Conservation (phyloP, 2,329 filamentous ascomycete species). For the Microsporum audouinii region DNA sequence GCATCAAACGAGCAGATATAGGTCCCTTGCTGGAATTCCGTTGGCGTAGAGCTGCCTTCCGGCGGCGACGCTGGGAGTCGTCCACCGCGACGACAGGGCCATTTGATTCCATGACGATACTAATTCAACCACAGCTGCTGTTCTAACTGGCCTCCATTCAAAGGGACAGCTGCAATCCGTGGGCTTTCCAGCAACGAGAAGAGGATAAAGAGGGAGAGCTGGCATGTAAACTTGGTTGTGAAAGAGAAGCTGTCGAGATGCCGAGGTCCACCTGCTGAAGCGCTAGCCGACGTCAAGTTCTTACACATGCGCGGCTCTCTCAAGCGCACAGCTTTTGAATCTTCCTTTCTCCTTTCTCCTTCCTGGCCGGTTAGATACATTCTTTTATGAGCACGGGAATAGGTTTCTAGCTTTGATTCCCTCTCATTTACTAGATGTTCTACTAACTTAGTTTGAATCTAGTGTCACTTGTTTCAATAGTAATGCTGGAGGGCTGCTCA, state of each 20-base stretch:
- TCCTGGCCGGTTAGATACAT: no score
- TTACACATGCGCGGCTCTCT: neutral
- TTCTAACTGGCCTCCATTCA: neutral
- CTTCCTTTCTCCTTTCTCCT: no score
- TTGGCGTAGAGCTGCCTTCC: constrained; percentile 7
- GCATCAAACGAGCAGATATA: constrained; percentile 65
- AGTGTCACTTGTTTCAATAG: no score
- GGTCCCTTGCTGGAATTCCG: constrained; percentile 38
- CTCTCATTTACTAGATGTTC: no score
- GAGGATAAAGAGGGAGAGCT: neutral
- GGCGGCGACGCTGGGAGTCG: constrained; percentile 2
- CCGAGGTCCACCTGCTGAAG: neutral
- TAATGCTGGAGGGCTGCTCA: no score
- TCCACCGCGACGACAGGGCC: neutral
- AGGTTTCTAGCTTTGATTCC: no score
- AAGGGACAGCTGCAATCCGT: neutral
- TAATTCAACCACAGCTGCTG: neutral
- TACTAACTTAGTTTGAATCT: no score
- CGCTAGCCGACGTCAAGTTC: neutral
- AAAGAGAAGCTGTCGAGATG: neutral
- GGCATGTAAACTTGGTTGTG: neutral
- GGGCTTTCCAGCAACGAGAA: neutral
- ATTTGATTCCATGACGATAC: neutral
- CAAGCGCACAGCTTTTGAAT: no score
- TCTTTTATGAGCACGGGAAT: no score